Percentiles rank a stretch among this genome's conserved stretches.
These are phyloP conservation scores for Spizellomyces punctatus DNA, from an alignment of 192 early-diverging fungal genomes.

Conservation along the genomic window DNA sequence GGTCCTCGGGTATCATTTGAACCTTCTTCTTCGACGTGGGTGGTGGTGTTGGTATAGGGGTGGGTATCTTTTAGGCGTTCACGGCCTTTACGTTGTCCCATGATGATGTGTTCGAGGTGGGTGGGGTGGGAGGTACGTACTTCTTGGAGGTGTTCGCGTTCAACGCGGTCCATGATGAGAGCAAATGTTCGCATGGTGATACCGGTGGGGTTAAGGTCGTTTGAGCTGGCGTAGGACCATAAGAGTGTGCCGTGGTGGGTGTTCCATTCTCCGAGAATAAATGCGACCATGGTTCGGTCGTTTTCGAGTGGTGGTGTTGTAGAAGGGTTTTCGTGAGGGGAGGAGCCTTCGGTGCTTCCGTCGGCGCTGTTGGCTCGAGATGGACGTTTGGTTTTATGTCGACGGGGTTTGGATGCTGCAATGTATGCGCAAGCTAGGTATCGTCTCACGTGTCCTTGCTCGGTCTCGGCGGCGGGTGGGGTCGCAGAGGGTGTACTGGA, in stretches of 20 bases:
- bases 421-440: not conserved
- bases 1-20: not conserved
- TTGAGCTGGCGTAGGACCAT: not conserved
- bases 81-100: not conserved
- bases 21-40: not conserved
- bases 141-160: not conserved
- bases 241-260: not conserved
- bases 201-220: not conserved
- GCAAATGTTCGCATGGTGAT: slow-evolving; percentile 1
- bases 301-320: not conserved
- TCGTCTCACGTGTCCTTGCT: not conserved
- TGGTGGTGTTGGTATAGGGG: not conserved
- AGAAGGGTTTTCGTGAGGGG: not conserved
- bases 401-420: not conserved
- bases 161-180: slow-evolving; percentile 2
- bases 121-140: not conserved
- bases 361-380: not conserved
- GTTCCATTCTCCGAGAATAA: not conserved
- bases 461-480: not conserved
- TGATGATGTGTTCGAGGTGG: slow-evolving; percentile 3
- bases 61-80: not conserved
- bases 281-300: not conserved
- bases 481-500: not conserved
- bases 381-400: not conserved
- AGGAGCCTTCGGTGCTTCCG: not conserved